Evolutionary conservation across 2,329 filamentous ascomycete species (phyloP), one percentile per base, ranked within the genome.

Genomic region (Colletotrichum sp.): DNA sequence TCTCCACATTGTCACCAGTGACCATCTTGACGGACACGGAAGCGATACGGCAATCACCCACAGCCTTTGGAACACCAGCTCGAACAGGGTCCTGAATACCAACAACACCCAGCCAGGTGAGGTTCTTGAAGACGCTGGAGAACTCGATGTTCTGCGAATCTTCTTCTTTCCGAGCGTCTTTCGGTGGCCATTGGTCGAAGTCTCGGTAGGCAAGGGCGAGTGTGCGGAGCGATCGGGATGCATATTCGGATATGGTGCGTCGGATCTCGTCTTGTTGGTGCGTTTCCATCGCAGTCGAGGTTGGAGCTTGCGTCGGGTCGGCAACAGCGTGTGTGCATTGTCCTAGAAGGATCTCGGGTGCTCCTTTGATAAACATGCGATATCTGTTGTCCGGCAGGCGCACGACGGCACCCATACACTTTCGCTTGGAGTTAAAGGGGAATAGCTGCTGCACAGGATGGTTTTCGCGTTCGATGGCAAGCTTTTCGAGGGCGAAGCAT

Each of bases 201-300:
- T 95, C 93, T 60, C 90, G 90, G 82, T 93, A 94, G 18, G 93
- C 84, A 66, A 94, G 86, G 49, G 89, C 92, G 77, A 94, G 93
- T 1, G 93, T 94, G 66, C 93, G 89, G 62, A 94, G 86, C 70
- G 94, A 94, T 12, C 92, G 90, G 7, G 89, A 90, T 2, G 94
- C 94, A 80, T 95, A 95, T 16, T 82, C 81, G 16, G 83, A 80
- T 5, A 86, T 86, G 4, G 81, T 84, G 34, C 79, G 80, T 21
- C 82, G 79, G 28, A 86, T 82, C 28, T 80, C 81, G 26, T 78
- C 77, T 12, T 83, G 80, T 32, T 72, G 68, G 18, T 70, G 57
- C n/a, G 84, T 81, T 4, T 82, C 80, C 26, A 85, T 82, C 1
- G 81, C 80, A 4, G 85, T 77, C 6, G 83, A 80, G 6, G 77